Evolutionary conservation across 495 filamentous ascomycete species (phyloP), one percentile per base, ranked within the genome.

Genomic region (Xylaria longipes): DNA sequence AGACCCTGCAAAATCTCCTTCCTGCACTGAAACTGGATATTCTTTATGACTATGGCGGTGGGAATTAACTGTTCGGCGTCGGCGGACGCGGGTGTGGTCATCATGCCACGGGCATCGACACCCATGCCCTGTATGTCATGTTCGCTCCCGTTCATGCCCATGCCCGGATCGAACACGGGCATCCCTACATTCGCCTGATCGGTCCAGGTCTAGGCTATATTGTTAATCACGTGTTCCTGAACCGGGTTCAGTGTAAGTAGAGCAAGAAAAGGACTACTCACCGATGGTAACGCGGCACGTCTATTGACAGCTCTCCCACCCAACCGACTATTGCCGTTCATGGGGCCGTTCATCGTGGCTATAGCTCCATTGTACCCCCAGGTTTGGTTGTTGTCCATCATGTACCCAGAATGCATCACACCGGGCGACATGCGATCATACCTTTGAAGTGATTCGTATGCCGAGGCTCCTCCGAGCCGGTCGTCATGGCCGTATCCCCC

Each of bases 31-130:
- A 99, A 99, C 3, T 97, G 96, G 61, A 99, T 99, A 77, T 99
- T 99, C 84, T 99, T 99, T 84, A 99, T 98, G 62, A 99, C 96
- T 73, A 99, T 98, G 43, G 96, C 96, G 3, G 96, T 99, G 20
- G 96, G 96, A 71, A 99, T 99, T 71, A 99, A 87, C 82, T 98
- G 95, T 41, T 79, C 77, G 5, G 75, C 66, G 33, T 79, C 77
- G 39, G 50, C 71, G 92, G 94, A 72, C 91, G 91, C 72, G n/a
- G 77, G 77, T 14, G 77, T 79, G 46, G 69, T 65, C 76, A 79
- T 79, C 72, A 79, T 75, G 27, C 76, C 76, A 35, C 76, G 58
- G 31, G 77, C 66, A 54, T 83, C 77, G 12, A 78, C 69, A 14
- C 76, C 73, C 46, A 72, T 52, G 63, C 75, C 75, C 35, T 70